Evolutionary conservation across 2,329 filamentous ascomycete genomes (phyloP), one percentile per base, ranked within the genome.

Genomic region (Sporothrix mexicana): DNA sequence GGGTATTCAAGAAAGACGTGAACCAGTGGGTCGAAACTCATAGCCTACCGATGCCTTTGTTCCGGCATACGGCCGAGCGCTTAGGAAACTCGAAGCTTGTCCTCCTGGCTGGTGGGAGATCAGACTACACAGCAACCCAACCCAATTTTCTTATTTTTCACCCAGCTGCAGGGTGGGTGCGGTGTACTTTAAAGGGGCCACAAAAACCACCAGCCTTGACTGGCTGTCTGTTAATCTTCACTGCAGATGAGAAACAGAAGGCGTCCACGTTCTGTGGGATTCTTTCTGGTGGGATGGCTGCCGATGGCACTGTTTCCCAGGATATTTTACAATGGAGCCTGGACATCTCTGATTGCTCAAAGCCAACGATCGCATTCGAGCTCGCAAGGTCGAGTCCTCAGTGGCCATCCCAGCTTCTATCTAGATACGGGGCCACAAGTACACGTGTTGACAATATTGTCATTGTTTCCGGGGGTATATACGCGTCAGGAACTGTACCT

Each of bases 271-370:
- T 85, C 72, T 77, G 80, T 59, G 94, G 94, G 0, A 80, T 95
- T 1, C 77, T 96, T 1, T 84, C 89, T 20, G 94, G 94, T 20
- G 95, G 95, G 0, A 91, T 97, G 78, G 84, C 85, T 25, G 81
- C 82, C 53, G 86, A 91, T 78, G 93, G 92, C 2, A 83, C 86
- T 9, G 83, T 97, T 15, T 81, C 89, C 23, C 82, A 86, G 57
- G 88, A 91, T 73, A 83, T 90, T 15, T 91, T 92, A 84, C 82
- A 83, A 68, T 97, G 93, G 93, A 83, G 81, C 61, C 78, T 92
- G 69, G 81, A 83, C 49, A 78, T 81, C 36, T 78, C 80, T n/a
- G 77, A 80, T 59, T 72, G 80, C 43, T 73, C 80, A 77, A 64
- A 13, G 17, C 61, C 67, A 2, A 30, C 30, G 23, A 81, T 69